These are phyloP conservation scores for Fusarium chuoi DNA, from an alignment of 2,329 filamentous ascomycete genomes.

Conservation along the genomic window DNA sequence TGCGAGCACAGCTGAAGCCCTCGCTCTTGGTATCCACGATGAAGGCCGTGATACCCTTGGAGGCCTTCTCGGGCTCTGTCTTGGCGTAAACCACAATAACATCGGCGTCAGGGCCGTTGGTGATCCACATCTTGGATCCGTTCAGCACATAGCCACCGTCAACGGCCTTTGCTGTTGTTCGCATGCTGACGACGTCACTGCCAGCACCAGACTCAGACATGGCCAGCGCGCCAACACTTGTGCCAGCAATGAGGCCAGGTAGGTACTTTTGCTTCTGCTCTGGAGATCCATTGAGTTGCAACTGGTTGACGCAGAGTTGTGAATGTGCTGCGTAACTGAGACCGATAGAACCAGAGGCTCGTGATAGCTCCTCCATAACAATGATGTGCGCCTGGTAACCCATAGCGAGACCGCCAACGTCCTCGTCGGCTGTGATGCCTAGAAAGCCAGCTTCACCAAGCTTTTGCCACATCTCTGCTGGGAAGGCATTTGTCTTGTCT, in stretches of 20 bases:
- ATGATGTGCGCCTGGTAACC: conserved; percentile 97
- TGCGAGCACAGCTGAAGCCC: conserved; percentile 88
- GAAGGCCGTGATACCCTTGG: conserved; percentile 95
- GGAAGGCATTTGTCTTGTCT: conserved; percentile 90
- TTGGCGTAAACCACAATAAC: conserved; percentile 97
- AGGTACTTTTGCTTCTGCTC: conserved; percentile 86
- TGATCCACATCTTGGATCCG: conserved; percentile 99
- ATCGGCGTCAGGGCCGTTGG: conserved; percentile 95
- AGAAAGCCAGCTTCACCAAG: conserved; percentile 91
- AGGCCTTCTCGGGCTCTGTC: conserved; percentile 80
- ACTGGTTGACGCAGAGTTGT: conserved; percentile 95
- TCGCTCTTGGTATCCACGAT: conserved; percentile 77
- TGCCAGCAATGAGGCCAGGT: conserved; percentile 82
- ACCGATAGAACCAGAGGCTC: conserved; percentile 84
- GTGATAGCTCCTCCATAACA: conserved; percentile 93
- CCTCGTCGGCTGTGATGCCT: conserved; percentile 92
- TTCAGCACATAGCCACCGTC: conserved; percentile 88
- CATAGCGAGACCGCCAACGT: conserved; percentile 88
- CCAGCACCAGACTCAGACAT: conserved; percentile 95
- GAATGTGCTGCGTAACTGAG: conserved; percentile 96
- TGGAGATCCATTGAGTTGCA: conserved; percentile 85
- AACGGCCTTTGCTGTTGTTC: conserved; percentile 80
- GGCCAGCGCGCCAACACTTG: conserved; percentile 85
- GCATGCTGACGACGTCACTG: conserved; percentile 96
- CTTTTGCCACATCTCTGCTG: conserved; percentile 91